A percentile compares a stretch with the other conserved stretches of the same genome.
Evolutionary conservation across 192 early-diverging fungal species (phyloP).

Genomic region (Linnemannia schmuckeri): DNA sequence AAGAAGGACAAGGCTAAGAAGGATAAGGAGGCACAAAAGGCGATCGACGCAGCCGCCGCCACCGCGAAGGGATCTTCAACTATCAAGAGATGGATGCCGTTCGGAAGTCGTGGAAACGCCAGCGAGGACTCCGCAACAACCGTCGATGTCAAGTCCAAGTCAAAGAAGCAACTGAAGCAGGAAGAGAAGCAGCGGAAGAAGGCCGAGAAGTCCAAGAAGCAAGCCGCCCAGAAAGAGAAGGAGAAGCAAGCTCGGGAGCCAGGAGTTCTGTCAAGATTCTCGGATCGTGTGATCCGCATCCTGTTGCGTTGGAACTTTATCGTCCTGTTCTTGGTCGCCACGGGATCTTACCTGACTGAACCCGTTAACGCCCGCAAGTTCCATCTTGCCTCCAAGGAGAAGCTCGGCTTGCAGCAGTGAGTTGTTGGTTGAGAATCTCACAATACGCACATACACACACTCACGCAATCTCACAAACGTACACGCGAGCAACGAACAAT

Average conservation of each 20-base stretch:
- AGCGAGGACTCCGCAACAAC: neutral
- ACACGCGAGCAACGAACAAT: neutral
- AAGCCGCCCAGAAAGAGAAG: neutral
- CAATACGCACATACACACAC: too few species aligned
- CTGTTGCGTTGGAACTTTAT: slow-evolving; percentile 18
- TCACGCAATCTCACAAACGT: neutral
- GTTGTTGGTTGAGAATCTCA: neutral
- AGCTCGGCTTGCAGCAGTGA: neutral
- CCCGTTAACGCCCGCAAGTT: neutral
- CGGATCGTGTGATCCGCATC: neutral
- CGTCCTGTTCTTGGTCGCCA: slow-evolving; percentile 11
- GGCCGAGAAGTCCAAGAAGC: neutral
- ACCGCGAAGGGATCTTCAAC: neutral
- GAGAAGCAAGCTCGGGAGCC: neutral
- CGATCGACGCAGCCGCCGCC: neutral
- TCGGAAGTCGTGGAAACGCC: neutral
- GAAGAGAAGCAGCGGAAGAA: slow-evolving; percentile 15
- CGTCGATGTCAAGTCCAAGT: neutral
- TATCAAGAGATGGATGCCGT: neutral
- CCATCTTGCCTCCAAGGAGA: neutral
- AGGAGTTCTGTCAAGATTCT: neutral
- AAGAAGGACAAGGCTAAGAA: neutral
- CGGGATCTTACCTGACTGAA: slow-evolving; percentile 19
- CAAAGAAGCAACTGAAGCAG: neutral
- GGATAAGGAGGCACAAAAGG: slow-evolving; percentile 4